phyloP scores from a whole-genome alignment of 2,329 filamentous ascomycete genomes.

The Aspergillus eucalypticola region DNA sequence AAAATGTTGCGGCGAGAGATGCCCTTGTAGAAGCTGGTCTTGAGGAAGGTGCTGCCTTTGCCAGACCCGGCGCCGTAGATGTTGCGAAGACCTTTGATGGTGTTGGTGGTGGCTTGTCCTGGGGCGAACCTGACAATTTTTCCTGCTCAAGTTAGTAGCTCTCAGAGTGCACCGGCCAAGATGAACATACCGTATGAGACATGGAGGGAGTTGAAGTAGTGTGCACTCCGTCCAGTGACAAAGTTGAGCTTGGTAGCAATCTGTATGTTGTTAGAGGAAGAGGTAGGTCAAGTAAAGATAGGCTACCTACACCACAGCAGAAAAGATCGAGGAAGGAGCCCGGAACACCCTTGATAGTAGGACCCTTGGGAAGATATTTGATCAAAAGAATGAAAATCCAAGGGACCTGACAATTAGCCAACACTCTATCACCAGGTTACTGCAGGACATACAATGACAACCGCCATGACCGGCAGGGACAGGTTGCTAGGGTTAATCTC shows the following conservation, averaged over 20 bases:
- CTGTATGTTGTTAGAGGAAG: constrained; percentile 9
- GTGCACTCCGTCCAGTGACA: constrained; percentile 22
- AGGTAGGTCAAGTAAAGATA: not conserved
- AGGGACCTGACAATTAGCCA: constrained; percentile 6
- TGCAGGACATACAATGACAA: constrained; percentile 3
- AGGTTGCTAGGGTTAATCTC: constrained; percentile 5
- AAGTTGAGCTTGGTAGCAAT: constrained; percentile 24
- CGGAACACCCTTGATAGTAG: constrained; percentile 19
- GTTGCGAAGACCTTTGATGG: constrained; percentile 24
- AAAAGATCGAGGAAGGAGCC: constrained; percentile 19
- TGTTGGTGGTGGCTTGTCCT: constrained; percentile 29
- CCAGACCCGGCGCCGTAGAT: constrained; percentile 25
- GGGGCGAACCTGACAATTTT: constrained; percentile 26
- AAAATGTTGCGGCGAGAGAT: constrained; percentile 29
- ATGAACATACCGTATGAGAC: constrained; percentile 18
- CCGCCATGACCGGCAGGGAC: constrained; percentile 4
- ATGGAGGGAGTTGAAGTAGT: constrained; percentile 22
- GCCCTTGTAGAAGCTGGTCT: constrained; percentile 26
- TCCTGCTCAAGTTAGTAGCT: constrained; percentile 12
- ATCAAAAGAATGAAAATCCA: constrained; percentile 21
- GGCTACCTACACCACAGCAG: constrained; percentile 21
- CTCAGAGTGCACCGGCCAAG: not conserved
- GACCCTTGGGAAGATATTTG: constrained; percentile 19
- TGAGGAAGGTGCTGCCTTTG: constrained; percentile 25
- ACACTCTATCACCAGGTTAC: not conserved